Base-by-base conservation (phyloP, 495 filamentous ascomycete species). In the Glarea lozoyensis region DNA sequence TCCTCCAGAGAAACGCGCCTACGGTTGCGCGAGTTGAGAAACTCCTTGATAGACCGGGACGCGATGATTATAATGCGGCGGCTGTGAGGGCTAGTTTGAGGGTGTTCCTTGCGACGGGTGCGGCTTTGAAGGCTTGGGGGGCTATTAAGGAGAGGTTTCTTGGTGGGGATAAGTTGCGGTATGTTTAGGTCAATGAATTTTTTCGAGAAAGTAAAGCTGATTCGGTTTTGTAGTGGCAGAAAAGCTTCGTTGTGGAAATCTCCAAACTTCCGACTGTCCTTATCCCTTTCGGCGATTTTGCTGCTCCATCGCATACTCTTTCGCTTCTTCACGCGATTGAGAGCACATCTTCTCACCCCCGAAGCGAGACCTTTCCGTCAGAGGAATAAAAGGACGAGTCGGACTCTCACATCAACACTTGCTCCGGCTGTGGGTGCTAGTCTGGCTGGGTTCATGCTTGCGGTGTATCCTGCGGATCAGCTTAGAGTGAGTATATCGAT, bases 361-460 rank as follows among this genome's bases (percentile, higher is more conserved):
- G 70, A 82, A 42, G 86, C 88, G 1, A 60, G 64, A 10, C 78
- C 82, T 0, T 96, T 97, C 59, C 77, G 88, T 1, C 70, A 70
- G 35, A 79, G 90, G 19, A 94, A 98, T 55, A 88, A 90, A 27
- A 74, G 72, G 5, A 72, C 87, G 12, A 72, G 84, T 2, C 64
- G 64, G 25, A 72, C 84, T 1, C 68, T 98, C 45, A 90, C 86
- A 3, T 93, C 87, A 11, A 67, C 75, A 18, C 80, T 85, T 58
- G 83, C 92, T 7, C 90, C 92, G 7, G 86, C 88, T 4, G 72
- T 96, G 27, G 90, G 92, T 15, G 89, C 90, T 18, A 84, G 84
- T 54, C 52, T 94, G 30, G 85, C 92, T 2, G 90, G 90, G 0
- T 68, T 92, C 41, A 81, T 84, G 18, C 63, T 98, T 23, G 82